A percentile compares a stretch with the other conserved stretches of the same genome.
phyloP scores from a whole-genome alignment of 2,329 filamentous ascomycete genomes.

The Colletotrichum lini region DNA sequence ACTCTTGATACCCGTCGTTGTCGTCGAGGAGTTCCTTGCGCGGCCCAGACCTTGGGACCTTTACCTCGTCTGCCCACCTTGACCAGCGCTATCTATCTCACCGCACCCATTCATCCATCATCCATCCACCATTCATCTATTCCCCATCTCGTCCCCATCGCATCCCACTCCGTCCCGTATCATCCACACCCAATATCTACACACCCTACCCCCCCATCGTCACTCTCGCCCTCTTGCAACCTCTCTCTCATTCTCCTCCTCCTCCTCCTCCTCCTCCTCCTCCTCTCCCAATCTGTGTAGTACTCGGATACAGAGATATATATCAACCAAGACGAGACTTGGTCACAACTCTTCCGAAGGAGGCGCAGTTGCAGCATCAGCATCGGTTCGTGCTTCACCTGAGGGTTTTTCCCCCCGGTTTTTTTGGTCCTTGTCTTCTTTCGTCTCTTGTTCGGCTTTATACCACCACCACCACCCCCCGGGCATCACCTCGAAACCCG shows the following conservation, averaged over 20 bases:
- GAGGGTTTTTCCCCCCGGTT: not conserved
- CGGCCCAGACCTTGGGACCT: conserved; percentile 12
- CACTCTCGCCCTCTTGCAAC: not conserved
- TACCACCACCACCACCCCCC: not conserved
- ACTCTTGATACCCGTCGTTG: not conserved
- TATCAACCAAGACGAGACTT: no score
- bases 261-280: no score
- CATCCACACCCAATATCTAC: conserved; percentile 20
- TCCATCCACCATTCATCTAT: no score
- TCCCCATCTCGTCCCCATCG: conserved; percentile 1
- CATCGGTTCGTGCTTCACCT: not conserved
- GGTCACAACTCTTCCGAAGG: not conserved
- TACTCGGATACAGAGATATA: no score
- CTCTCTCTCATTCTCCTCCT: not conserved
- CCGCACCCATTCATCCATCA: conserved; percentile 4
- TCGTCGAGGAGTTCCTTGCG: not conserved
- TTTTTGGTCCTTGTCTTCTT: not conserved
- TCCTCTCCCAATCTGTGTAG: no score
- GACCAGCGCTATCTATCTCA: conserved; percentile 10
- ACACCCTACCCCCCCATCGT: conserved; percentile 12
- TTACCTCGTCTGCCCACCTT: conserved; percentile 3
- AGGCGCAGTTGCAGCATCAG: conserved; percentile 10
- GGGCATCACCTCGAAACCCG: conserved; percentile 13
- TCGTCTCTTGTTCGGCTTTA: conserved; percentile 33
- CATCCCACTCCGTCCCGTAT: not conserved